Evolutionary conservation across 1,139 yeast species (phyloP), one percentile per base, ranked within the genome.

Genomic region (Hanseniaspora gamundiae): DNA sequence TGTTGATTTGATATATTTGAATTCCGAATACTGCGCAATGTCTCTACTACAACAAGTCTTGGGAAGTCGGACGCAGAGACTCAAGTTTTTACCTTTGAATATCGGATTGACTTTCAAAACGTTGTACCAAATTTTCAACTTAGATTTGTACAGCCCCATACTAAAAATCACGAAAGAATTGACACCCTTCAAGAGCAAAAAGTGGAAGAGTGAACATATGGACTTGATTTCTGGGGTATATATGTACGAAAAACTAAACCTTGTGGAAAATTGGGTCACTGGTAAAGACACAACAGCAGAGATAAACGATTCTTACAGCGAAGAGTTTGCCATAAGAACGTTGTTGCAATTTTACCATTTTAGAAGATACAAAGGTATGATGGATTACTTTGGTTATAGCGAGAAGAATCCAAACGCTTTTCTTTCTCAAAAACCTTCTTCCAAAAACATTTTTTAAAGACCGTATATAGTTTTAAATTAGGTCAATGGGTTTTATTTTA

Each of bases 121-220:
- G 30, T 54, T 52, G 20, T 61, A 58, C 43, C 52, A 52, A 20
- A 47, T 82, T 39, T 78, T 79, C 52, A 86, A 83, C 54, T 59
- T 67, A 14, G 70, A 72, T n/a, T 61, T 87, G 26, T 79, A 83
- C 62, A 68, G 66, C 39, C 87, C 94, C 2, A 78, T 84, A 2
- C 66, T 88, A 51, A 80, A 78, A 54, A 72, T 80, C 1, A 68
- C 88, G 48, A 87, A 85, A 59, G 80, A 85, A 49, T 71, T 87
- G 42, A 79, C 88, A 0, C 96, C 97, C 0, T 86, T 81, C 60
- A 88, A 85, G 53, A 96, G 96, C 17, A 76, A 94, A 48, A 87
- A 88, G 60, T 91, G 99, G 99, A 80, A 87, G 53, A 76, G 87
- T 13, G 74, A 78, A 51, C 93, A 91, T 58, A 91, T 93, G 97